phyloP scores from a whole-genome alignment of 2,329 filamentous ascomycete genomes.

The Talaromyces albobiverticillius region DNA sequence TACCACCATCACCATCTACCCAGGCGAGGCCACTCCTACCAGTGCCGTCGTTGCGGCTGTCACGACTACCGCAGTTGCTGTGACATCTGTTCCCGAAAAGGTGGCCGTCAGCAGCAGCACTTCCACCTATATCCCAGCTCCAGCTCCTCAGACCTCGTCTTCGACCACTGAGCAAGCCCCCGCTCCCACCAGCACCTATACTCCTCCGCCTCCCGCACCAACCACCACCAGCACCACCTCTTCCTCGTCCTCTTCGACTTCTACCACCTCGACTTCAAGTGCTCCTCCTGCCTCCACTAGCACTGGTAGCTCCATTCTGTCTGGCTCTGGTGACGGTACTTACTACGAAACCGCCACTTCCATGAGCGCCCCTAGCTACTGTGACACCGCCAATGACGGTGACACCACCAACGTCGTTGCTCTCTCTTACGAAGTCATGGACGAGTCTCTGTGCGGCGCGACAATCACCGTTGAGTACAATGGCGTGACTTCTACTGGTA shows the following conservation, averaged over 20 bases:
- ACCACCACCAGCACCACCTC: slow-evolving; percentile 7
- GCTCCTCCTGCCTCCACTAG: slow-evolving; percentile 18
- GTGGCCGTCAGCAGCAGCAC: neutral
- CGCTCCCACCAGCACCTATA: slow-evolving; percentile 9
- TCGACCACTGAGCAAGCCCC: slow-evolving; percentile 10
- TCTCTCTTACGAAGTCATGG: slow-evolving; percentile 63
- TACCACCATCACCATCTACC: slow-evolving; percentile 48
- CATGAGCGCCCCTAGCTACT: slow-evolving; percentile 47
- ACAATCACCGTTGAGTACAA: slow-evolving; percentile 61
- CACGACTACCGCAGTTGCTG: slow-evolving; percentile 13
- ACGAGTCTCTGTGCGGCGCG: slow-evolving; percentile 68
- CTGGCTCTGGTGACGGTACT: slow-evolving; percentile 63
- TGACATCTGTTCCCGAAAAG: neutral
- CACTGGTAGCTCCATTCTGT: slow-evolving; percentile 19
- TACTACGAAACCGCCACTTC: slow-evolving; percentile 70
- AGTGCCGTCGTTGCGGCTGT: slow-evolving; percentile 6
- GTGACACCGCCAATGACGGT: slow-evolving; percentile 62
- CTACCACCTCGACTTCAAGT: slow-evolving; percentile 20
- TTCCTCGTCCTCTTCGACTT: slow-evolving; percentile 15
- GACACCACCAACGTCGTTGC: slow-evolving; percentile 63
- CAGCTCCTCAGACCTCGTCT: slow-evolving; percentile 5
- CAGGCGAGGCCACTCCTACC: slow-evolving; percentile 22
- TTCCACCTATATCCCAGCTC: slow-evolving; percentile 2
- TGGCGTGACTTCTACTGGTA: slow-evolving; percentile 59
- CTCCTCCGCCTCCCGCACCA: slow-evolving; percentile 21